Conservation (phyloP, 1,284 basidiomycete species). For the Volvariella surrecta region DNA sequence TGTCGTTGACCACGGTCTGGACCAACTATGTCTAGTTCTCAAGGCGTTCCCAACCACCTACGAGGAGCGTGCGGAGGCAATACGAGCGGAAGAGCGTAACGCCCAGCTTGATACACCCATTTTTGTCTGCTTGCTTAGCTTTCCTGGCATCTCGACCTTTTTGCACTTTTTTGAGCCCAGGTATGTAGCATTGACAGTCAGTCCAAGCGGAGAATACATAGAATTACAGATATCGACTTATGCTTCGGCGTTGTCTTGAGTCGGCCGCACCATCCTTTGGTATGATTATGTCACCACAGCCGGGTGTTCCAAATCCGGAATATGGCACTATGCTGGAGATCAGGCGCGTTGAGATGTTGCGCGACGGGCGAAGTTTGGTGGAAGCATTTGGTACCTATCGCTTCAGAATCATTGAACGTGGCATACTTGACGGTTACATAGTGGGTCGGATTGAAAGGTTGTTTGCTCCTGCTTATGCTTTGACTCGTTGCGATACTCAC, state of each 20-base stretch:
- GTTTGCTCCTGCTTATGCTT: slow-evolving; percentile 17
- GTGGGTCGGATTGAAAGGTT: slow-evolving; percentile 72
- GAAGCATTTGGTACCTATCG: slow-evolving; percentile 81
- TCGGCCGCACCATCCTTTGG: slow-evolving; percentile 73
- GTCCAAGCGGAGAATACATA: background rate
- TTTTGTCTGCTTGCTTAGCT: slow-evolving; percentile 84
- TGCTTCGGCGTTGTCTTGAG: slow-evolving; percentile 88
- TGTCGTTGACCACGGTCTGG: slow-evolving; percentile 5
- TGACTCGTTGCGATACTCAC: too few relatives aligned
- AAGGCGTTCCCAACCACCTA: slow-evolving; percentile 51
- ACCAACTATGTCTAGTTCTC: slow-evolving; percentile 35
- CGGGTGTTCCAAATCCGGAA: slow-evolving; percentile 46
- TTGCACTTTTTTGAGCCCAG: slow-evolving; percentile 92
- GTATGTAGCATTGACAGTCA: slow-evolving; percentile 16
- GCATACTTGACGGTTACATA: slow-evolving; percentile 81
- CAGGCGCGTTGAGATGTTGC: slow-evolving; percentile 76
- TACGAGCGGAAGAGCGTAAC: slow-evolving; percentile 72
- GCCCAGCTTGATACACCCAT: slow-evolving; percentile 81
- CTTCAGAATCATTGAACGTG: slow-evolving; percentile 81
- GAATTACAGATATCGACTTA: slow-evolving; percentile 58
- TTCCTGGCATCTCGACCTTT: slow-evolving; percentile 84
- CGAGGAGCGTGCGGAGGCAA: slow-evolving; percentile 39
- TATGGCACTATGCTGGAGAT: slow-evolving; percentile 96
- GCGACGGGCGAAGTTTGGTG: slow-evolving; percentile 86
- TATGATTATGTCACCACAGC: slow-evolving; percentile 66